Evolutionary conservation across 1,139 yeast species (phyloP).

Genomic region (Suhomyces guaymorum): DNA sequence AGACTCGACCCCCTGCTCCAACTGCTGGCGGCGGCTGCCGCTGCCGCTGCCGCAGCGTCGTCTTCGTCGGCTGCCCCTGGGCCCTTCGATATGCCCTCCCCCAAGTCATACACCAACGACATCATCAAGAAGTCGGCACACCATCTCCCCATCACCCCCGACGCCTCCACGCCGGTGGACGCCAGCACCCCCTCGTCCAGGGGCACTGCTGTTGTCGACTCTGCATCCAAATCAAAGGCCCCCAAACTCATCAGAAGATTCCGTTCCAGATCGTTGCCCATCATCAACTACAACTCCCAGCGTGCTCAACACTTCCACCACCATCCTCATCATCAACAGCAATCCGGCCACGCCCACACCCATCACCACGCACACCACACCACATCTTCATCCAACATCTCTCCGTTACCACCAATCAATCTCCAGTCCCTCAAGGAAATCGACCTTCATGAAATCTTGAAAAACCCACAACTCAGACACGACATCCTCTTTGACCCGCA

Average conservation of each 20-base stretch:
- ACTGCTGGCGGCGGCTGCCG: slow-evolving; percentile 13
- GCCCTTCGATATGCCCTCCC: slow-evolving; percentile 14
- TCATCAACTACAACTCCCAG: slow-evolving; percentile 36
- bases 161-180: slow-evolving; percentile 9
- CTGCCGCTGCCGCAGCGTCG: slow-evolving; percentile 12
- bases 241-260: slow-evolving; percentile 43
- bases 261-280: slow-evolving; percentile 46
- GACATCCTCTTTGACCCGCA: slow-evolving; percentile 92
- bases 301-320: slow-evolving; percentile 20
- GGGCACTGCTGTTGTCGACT: slow-evolving; percentile 6
- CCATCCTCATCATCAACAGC: slow-evolving; percentile 19
- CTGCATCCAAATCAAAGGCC: slow-evolving; percentile 26
- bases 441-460: slow-evolving; percentile 83
- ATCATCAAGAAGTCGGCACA: slow-evolving; percentile 14
- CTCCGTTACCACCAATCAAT: slow-evolving; percentile 79
- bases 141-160: slow-evolving; percentile 14
- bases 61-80: slow-evolving; percentile 9
- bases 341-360: slow-evolving; percentile 8
- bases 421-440: slow-evolving; percentile 81
- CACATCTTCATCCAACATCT: slow-evolving; percentile 21
- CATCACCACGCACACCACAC: slow-evolving; percentile 15
- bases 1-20: slow-evolving; percentile 27
- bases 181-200: neutral
- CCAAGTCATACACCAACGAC: slow-evolving; percentile 15
- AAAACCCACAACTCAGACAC: slow-evolving; percentile 90